Base-by-base conservation (phyloP, 495 filamentous ascomycete species). In the Venustampulla echinocandica region DNA sequence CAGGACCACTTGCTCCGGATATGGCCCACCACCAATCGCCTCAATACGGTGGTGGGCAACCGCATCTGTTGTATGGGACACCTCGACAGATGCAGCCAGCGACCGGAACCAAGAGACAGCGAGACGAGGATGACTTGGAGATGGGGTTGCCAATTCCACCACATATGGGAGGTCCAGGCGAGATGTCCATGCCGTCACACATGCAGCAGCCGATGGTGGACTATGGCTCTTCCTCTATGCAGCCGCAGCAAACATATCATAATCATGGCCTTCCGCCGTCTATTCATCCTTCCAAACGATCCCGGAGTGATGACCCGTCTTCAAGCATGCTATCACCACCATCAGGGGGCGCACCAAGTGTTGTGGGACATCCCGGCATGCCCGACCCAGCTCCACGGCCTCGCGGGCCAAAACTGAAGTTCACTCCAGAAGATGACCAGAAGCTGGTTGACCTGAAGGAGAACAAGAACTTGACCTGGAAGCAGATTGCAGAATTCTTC, bases 401-500 rank as follows among this genome's bases (percentile, higher is more conserved):
- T 10, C 78, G 79, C 44, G 86, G 85, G 3, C 87, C 87, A 14
- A 93, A 93, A 63, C 66, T 90, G 47, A 93, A 90, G 56, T 95
- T 94, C 56, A 93, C 87, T 1, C 79, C 84, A 33, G 87, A 90
- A 63, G 88, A 95, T 58, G 89, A 95, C 63, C 75, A 78, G 40
- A 67, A 90, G 40, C 67, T 95, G 30, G 78, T 94, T 15, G 85
- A 90, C 48, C 67, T 95, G 42, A 95, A 95, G 63, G 89, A 95
- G 65, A 86, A 89, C 50, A 90, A 89, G 61, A 84, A 83, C 54
- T 73, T 95, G 55, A 88, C 89, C 7, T 95, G 89, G 89, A 93
- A 92, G 60, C 88, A 95, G 71, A 94, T 95, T 54, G 84, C 85
- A 44, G 87, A 93, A 57, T 94, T 90, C 65, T 94, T 95, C 55